A percentile compares a stretch with the other conserved stretches of the same genome.
Evolutionary conservation across 2,329 filamentous ascomycete genomes (phyloP).

Genomic region (Chrysoporthe cubensis): DNA sequence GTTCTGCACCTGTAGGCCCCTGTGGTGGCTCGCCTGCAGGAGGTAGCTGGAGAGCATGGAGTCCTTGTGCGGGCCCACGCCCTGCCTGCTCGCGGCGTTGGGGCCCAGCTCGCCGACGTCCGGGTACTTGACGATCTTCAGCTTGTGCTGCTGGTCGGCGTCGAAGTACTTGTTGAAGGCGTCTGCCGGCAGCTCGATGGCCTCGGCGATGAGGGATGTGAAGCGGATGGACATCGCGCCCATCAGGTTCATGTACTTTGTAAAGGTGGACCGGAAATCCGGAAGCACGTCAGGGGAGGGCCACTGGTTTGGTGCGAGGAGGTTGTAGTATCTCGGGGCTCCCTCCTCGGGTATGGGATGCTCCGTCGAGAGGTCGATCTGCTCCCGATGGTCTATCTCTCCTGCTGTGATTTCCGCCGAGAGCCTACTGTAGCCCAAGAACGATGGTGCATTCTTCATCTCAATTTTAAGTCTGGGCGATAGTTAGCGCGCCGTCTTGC

Average conservation of each 20-base stretch:
- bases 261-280: slow-evolving; percentile 68
- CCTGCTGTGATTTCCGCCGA: slow-evolving; percentile 74
- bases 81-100: slow-evolving; percentile 78
- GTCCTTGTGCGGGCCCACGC: slow-evolving; percentile 79
- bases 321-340: slow-evolving; percentile 73
- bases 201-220: slow-evolving; percentile 80
- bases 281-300: slow-evolving; percentile 67
- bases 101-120: slow-evolving; percentile 71
- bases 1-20: slow-evolving; percentile 83
- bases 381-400: slow-evolving; percentile 78
- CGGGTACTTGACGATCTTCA: slow-evolving; percentile 88
- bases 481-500: neutral
- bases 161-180: slow-evolving; percentile 85
- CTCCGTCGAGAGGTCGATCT: slow-evolving; percentile 83
- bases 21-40: slow-evolving; percentile 77
- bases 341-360: slow-evolving; percentile 66
- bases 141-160: slow-evolving; percentile 75
- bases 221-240: slow-evolving; percentile 72
- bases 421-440: slow-evolving; percentile 70
- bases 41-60: slow-evolving; percentile 82
- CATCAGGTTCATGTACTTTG: slow-evolving; percentile 79
- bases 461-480: slow-evolving; percentile 62
- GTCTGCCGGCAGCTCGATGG: slow-evolving; percentile 69
- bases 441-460: slow-evolving; percentile 75
- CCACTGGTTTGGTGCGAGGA: slow-evolving; percentile 82